Percentiles rank a stretch among this genome's conserved stretches.
Conservation (phyloP, 768 basidiomycete genomes). For the Boletus subparvulus region DNA sequence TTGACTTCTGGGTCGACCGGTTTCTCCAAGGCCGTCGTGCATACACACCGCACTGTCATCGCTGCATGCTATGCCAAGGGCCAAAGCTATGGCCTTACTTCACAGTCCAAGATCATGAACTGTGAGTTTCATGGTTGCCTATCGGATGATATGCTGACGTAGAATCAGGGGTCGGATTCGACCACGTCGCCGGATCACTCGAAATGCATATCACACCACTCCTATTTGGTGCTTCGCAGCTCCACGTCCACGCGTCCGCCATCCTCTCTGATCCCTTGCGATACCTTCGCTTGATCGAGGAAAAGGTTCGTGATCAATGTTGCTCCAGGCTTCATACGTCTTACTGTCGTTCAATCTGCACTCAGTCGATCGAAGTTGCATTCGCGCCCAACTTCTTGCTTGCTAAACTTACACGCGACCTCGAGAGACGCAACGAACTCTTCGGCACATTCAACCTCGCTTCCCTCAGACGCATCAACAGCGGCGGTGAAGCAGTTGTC, state of each 20-base stretch:
- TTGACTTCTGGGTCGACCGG: no score
- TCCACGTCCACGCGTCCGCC: no score
- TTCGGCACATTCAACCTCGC: slow-evolving; percentile 35
- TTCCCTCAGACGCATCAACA: slow-evolving; percentile 36
- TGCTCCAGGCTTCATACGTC: background rate
- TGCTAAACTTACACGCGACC: slow-evolving; percentile 37
- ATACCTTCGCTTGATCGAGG: no score
- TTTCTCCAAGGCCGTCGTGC: no score
- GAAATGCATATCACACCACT: no score
- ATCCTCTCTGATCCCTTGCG: no score
- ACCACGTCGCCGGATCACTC: slow-evolving; percentile 48
- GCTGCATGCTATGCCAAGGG: no score
- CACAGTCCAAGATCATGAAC: no score
- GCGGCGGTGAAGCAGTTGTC: slow-evolving; percentile 46
- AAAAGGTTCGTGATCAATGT: slow-evolving; percentile 28
- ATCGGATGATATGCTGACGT: background rate
- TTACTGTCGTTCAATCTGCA: background rate
- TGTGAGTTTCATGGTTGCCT: background rate
- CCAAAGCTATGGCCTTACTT: no score
- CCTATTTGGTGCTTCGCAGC: no score
- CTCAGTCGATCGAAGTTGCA: slow-evolving; percentile 29
- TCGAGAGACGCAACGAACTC: slow-evolving; percentile 23
- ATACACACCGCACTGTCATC: no score
- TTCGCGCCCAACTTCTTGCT: slow-evolving; percentile 46
- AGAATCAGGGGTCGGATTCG: slow-evolving; percentile 41